Base-by-base conservation (phyloP, 2,329 filamentous ascomycete genomes). In the Aspergillus tamarii region DNA sequence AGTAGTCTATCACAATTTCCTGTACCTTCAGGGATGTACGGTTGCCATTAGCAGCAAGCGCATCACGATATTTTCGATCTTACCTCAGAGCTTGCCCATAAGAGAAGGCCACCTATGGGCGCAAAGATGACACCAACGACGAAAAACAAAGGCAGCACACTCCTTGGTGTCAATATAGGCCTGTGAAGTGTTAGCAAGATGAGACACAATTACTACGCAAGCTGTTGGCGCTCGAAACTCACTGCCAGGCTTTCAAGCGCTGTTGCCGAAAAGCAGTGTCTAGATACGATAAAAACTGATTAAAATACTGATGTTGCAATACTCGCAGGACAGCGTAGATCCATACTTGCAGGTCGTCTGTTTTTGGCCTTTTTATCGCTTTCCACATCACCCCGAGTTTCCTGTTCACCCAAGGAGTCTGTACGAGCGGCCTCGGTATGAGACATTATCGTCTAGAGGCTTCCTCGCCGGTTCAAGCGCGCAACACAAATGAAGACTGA, bases 231-330 rank as follows among this genome's bases (percentile, higher is more conserved):
- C 70, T 53, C 60, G 26, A 54, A 48, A 87, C 93, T 81, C 84
- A 96, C 91, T 99, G 95, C 95, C 95, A 99, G 83, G 95, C 95
- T 82, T 98, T 97, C 79, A 99, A 82, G 76, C 95, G 89, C 81
- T 99, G 95, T 78, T 99, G 95, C 73, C 95, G 88, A 78, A 98
- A 99, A 12, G 95, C 95, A 64, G 94, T 98, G 82, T 98, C 93
- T 96, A 74, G 61, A 58, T 41, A 1, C 50, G 10, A 8, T 68
- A 52, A 66, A 65, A 59, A 68, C 66, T 61, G 53, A 56, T 41
- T 50, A 67, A 64, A 60, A 61, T 36, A 39, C 48, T 41, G 41
- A 61, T 34, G 36, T 57, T 36, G 34, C 28, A 48, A 41, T 62
- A 21, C 53, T 39, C 3, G n/a, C 30, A 36, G n/a, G 23, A 46